Percentiles rank a stretch among this genome's conserved stretches.
Conservation (phyloP, 2,329 filamentous ascomycete species). For the Phoma sp. region DNA sequence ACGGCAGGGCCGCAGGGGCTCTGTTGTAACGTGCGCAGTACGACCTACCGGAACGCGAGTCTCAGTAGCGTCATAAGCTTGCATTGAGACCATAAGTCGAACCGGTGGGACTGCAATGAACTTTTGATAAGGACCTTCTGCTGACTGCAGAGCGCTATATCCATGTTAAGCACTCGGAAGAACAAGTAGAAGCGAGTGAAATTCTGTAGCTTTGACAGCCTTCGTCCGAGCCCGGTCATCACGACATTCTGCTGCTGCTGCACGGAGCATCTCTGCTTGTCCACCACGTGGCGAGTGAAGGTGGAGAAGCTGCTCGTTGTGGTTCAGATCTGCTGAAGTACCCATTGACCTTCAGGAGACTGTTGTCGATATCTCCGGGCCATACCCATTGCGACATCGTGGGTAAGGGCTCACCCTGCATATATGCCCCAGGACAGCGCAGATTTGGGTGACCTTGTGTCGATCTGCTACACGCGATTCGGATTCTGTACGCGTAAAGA, state of each 20-base stretch:
- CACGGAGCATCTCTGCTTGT: not conserved
- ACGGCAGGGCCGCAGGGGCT: conserved; percentile 13
- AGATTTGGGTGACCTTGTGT: not conserved
- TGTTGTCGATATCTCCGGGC: not conserved
- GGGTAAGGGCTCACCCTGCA: conserved; percentile 2
- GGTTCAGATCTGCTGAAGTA: conserved; percentile 1
- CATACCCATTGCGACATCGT: not conserved
- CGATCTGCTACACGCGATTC: not conserved
- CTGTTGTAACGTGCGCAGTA: conserved; percentile 16
- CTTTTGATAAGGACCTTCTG: not conserved
- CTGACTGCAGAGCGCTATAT: not conserved
- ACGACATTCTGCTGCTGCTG: not conserved
- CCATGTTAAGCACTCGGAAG: not conserved
- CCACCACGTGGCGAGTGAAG: conserved; percentile 5
- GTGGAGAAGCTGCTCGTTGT: not conserved
- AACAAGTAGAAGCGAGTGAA: no score
- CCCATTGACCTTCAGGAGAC: conserved; percentile 10
- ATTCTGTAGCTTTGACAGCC: not conserved
- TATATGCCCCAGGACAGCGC: not conserved
- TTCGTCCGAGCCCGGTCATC: no score
- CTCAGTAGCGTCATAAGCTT: conserved; percentile 2
- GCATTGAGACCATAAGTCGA: not conserved
- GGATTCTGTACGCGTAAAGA: no score
- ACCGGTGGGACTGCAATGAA: not conserved
- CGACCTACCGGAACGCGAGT: conserved; percentile 10